Evolutionary conservation across 768 basidiomycete species (phyloP).

Genomic region (Inosperma sp.): DNA sequence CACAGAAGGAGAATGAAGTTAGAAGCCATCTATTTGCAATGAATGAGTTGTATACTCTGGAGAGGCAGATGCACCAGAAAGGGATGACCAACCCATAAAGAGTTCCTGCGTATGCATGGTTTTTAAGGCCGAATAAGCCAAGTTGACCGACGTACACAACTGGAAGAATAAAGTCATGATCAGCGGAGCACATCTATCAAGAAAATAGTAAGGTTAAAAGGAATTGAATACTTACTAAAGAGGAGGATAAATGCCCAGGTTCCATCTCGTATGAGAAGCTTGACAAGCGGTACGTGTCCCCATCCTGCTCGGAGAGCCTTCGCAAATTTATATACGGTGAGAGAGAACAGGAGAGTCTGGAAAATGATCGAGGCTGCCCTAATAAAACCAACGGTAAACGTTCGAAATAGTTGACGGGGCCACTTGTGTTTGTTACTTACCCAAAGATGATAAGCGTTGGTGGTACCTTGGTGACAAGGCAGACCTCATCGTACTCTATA

Average conservation of each 20-base stretch:
- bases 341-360: slow-evolving; percentile 37
- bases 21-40: slow-evolving; percentile 29
- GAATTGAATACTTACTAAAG: slow-evolving; percentile 28
- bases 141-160: slow-evolving; percentile 27
- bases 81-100: slow-evolving; percentile 27
- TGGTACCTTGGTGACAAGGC: slow-evolving; percentile 28
- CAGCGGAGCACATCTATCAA: neutral
- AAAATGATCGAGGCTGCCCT: slow-evolving; percentile 31
- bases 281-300: slow-evolving; percentile 39
- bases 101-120: slow-evolving; percentile 26
- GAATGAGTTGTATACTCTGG: neutral
- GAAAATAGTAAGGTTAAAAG: no score
- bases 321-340: slow-evolving; percentile 36
- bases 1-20: slow-evolving; percentile 32
- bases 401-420: neutral
- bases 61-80: neutral
- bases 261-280: slow-evolving; percentile 43
- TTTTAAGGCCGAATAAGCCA: slow-evolving; percentile 22
- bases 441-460: slow-evolving; percentile 28
- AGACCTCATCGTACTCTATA: slow-evolving; percentile 32
- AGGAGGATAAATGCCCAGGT: slow-evolving; percentile 40
- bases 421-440: slow-evolving; percentile 27
- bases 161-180: slow-evolving; percentile 10
- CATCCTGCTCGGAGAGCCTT: slow-evolving; percentile 32
- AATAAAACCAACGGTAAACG: neutral